Base-by-base conservation (phyloP, 164 flowering plant genomes). In the Umbilicus rupestris region DNA sequence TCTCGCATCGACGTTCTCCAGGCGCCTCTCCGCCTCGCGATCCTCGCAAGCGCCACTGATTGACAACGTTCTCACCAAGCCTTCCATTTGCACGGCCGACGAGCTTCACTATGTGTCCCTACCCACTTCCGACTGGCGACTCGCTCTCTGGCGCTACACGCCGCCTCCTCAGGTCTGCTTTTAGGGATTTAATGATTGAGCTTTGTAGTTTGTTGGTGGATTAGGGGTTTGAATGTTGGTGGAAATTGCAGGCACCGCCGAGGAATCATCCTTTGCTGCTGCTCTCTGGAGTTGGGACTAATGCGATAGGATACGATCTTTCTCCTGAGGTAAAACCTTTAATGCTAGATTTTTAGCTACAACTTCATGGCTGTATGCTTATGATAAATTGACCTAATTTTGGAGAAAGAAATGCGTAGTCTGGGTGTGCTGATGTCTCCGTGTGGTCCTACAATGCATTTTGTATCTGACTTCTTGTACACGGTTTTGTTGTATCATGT, bases 231-330 rank as follows among this genome's bases (percentile, higher is more conserved):
- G 57, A 84, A 82, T 30, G 15, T 9, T 57, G 19, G n/a, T 16
- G 62, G 29, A 42, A 26, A 26, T 31, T 68, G 50, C 63, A 92
- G 97, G 92, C 88, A 42, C 88, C 92, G 19, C 47, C 67, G 64
- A 87, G 91, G 73, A 95, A 92, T 80, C 98, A 90, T 69, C 99
- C 97, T 37, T 75, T 95, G 70, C 65, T 95, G 85, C 85, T 95
- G 44, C 74, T 95, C 64, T 95, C 99, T 0, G 98, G 99, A 3
- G 95, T 95, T 31, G 99, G 96, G 5, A 90, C 98, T n/a, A 95
- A 95, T 77, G 99, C 98, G 31, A 84, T 95, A 67, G 98, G 97
- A 39, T 95, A 81, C 64, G 99, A 95, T 83, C 96, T 95, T 50
- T 78, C 98, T 57, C 92, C 96, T 39, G 91, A 71, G 83, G 97